A percentile compares a stretch with the other conserved stretches of the same genome.
Evolutionary conservation across 2,329 filamentous ascomycete genomes (phyloP).

Genomic region (Pseudocercospora macadamiae): DNA sequence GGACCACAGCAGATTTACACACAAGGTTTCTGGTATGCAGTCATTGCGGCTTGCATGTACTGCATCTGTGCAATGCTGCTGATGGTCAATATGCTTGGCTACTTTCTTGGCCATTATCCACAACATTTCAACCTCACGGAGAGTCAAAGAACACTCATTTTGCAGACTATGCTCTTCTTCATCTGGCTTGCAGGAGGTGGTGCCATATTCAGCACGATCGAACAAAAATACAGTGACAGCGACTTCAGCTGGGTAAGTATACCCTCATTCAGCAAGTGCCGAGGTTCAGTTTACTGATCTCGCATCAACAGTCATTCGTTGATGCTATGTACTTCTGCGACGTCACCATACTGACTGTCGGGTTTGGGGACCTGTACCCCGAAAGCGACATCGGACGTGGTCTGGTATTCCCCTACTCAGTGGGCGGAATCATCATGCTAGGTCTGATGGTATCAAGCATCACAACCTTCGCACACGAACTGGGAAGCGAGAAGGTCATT

Average conservation of each 20-base stretch:
- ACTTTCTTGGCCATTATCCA: conserved; percentile 72
- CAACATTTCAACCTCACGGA: conserved; percentile 78
- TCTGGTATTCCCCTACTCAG: conserved; percentile 79
- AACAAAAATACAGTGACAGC: conserved; percentile 47
- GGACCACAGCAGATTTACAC: conserved; percentile 62
- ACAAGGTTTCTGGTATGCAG: conserved; percentile 84
- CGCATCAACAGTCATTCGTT: conserved; percentile 72
- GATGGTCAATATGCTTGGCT: conserved; percentile 77
- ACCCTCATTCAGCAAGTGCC: too few species aligned
- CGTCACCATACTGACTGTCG: conserved; percentile 65
- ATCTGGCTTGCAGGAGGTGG: conserved; percentile 79
- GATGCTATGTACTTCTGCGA: conserved; percentile 72
- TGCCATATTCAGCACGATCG: conserved; percentile 71
- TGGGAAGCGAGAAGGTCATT: conserved; percentile 65
- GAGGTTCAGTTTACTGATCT: too few species aligned
- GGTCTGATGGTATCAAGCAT: conserved; percentile 83
- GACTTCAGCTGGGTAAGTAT: conserved; percentile 56
- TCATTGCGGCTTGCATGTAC: conserved; percentile 79
- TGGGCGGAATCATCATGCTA: conserved; percentile 80
- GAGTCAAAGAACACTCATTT: conserved; percentile 82
- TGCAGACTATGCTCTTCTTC: conserved; percentile 86
- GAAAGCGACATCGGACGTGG: conserved; percentile 63
- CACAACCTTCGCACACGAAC: conserved; percentile 64
- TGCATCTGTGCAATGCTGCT: conserved; percentile 77
- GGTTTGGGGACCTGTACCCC: conserved; percentile 65